phyloP scores from a whole-genome alignment of 441 rosid species.

The Capsella rubella region DNA sequence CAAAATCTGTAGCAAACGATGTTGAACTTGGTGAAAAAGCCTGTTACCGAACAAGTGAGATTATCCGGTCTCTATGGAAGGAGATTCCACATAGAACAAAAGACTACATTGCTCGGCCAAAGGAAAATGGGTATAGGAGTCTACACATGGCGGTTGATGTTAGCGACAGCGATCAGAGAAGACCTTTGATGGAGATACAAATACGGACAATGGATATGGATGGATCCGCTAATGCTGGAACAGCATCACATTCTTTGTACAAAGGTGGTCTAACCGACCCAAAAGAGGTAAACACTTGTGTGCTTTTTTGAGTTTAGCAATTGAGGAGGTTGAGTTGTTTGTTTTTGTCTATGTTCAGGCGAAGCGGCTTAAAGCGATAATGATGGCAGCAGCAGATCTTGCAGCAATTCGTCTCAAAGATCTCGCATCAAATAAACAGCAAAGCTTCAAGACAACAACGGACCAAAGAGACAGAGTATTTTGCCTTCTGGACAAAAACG shows the following conservation, averaged over 20 bases:
- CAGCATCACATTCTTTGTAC: conserved; percentile 91
- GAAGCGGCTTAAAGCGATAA: conserved; percentile 85
- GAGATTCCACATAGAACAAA: conserved; percentile 85
- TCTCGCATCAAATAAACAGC: conserved; percentile 61
- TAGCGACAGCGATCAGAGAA: conserved; percentile 61
- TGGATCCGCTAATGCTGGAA: conserved; percentile 77
- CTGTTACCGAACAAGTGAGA: conserved; percentile 76
- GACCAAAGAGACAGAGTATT: conserved; percentile 75
- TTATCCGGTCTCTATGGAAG: conserved; percentile 75
- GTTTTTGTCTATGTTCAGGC: conserved; percentile 56
- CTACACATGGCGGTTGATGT: conserved; percentile 96
- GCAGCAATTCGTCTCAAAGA: conserved; percentile 92
- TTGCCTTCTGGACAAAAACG: conserved; percentile 84
- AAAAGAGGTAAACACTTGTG: conserved; percentile 67
- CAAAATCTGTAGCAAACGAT: conserved; percentile 49
- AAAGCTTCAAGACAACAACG: conserved; percentile 53
- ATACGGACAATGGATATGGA: conserved; percentile 91
- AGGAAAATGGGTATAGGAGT: conserved; percentile 87
- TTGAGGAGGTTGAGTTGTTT: conserved; percentile 17
- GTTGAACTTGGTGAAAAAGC: conserved; percentile 62
- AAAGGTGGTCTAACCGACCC: conserved; percentile 88
- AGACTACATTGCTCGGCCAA: conserved; percentile 87
- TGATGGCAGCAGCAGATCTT: conserved; percentile 96
- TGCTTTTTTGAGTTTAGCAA: neutral
- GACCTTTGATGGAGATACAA: conserved; percentile 95